A percentile compares a stretch with the other conserved stretches of the same genome.
Conservation (phyloP, 2,329 filamentous ascomycete species). For the Ophiostoma angusticollis region DNA sequence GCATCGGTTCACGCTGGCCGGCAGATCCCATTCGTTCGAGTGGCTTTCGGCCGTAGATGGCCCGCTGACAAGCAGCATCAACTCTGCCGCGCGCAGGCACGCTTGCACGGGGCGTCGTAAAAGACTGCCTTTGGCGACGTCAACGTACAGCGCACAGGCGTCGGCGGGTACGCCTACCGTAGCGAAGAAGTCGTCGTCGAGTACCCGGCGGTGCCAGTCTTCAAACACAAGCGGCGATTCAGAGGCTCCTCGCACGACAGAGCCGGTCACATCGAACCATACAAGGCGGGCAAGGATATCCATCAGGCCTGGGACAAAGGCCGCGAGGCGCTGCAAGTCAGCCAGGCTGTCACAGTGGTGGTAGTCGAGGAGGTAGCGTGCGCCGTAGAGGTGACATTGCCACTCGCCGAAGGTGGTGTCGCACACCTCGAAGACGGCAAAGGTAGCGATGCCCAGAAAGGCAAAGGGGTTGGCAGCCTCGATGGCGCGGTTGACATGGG, state of each 20-base stretch:
- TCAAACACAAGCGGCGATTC: slow-evolving; percentile 22
- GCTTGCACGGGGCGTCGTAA: slow-evolving; percentile 10
- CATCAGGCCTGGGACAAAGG: slow-evolving; percentile 22
- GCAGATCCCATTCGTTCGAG: slow-evolving; percentile 12
- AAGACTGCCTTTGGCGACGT: slow-evolving; percentile 18
- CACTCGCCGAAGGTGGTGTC: slow-evolving; percentile 27
- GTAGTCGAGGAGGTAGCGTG: slow-evolving; percentile 26
- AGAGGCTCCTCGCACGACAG: slow-evolving; percentile 13
- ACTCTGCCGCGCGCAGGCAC: slow-evolving; percentile 17
- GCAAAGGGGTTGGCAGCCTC: slow-evolving; percentile 28
- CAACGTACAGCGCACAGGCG: slow-evolving; percentile 24
- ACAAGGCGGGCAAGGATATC: slow-evolving; percentile 27
- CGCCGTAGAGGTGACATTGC: slow-evolving; percentile 27
- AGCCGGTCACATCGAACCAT: slow-evolving; percentile 28
- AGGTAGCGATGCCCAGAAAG: slow-evolving; percentile 29
- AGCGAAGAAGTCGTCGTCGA: slow-evolving; percentile 22
- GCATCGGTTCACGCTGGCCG: slow-evolving; percentile 23
- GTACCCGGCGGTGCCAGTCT: slow-evolving; percentile 27
- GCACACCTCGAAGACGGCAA: slow-evolving; percentile 31
- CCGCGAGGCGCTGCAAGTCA: slow-evolving; percentile 23
- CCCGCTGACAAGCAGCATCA: slow-evolving; percentile 14
- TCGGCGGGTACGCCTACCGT: slow-evolving; percentile 26
- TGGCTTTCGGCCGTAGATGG: neutral
- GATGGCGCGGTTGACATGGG: slow-evolving; percentile 26
- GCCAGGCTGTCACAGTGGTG: slow-evolving; percentile 22